A percentile compares a stretch with the other conserved stretches of the same genome.
Evolutionary conservation across 2,329 filamentous ascomycete species (phyloP).

Genomic region (Scleromitrula shiraiana): DNA sequence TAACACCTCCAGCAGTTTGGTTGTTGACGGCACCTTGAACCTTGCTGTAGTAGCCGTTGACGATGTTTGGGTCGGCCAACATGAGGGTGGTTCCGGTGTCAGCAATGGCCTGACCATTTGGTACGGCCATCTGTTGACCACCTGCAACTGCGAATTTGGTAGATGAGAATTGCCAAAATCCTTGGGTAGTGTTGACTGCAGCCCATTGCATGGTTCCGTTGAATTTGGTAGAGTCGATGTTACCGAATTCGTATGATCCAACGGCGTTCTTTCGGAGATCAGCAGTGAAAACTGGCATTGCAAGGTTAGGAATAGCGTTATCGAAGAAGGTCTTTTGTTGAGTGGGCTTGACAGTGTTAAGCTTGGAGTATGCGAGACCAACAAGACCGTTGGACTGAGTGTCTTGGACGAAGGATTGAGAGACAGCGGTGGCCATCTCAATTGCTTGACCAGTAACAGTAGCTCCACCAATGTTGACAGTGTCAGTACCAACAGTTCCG

Average conservation of each 20-base stretch:
- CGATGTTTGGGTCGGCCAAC: conserved; percentile 31
- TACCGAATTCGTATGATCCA: conserved; percentile 49
- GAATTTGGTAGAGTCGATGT: conserved; percentile 45
- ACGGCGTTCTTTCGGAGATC: conserved; percentile 39
- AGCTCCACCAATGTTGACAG: conserved; percentile 30
- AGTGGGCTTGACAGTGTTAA: conserved; percentile 30
- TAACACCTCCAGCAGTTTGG: conserved; percentile 30
- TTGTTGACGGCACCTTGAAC: conserved; percentile 33
- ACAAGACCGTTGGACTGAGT: conserved; percentile 49
- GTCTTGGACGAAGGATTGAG: conserved; percentile 30
- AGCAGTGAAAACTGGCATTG: conserved; percentile 53
- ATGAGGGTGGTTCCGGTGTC: conserved; percentile 39
- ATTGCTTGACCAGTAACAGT: conserved; percentile 29
- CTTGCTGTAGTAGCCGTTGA: conserved; percentile 34
- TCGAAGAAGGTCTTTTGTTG: conserved; percentile 32
- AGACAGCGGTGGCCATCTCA: conserved; percentile 30
- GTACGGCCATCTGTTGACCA: conserved; percentile 50
- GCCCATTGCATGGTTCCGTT: conserved; percentile 45
- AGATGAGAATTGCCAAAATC: conserved; percentile 50
- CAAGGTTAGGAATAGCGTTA: conserved; percentile 25
- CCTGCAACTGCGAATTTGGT: conserved; percentile 38
- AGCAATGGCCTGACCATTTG: conserved; percentile 41
- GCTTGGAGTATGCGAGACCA: conserved; percentile 43
- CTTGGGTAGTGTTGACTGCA: conserved; percentile 39
- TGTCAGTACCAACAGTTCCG: conserved; percentile 31